Evolutionary conservation across 441 rosid species (phyloP), one percentile per base, ranked within the genome.

Genomic region (Jatropha multifida): DNA sequence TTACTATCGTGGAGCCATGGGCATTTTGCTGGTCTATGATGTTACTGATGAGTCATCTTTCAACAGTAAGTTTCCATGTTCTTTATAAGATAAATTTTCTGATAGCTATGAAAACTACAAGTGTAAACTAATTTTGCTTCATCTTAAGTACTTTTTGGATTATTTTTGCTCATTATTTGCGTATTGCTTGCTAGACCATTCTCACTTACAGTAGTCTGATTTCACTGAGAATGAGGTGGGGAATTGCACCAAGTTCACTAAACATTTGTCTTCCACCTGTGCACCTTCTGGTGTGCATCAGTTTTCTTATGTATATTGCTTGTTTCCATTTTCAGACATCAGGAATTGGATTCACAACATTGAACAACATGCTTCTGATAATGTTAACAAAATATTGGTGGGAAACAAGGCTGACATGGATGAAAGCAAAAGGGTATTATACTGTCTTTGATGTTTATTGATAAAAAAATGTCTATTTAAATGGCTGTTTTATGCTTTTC

Each of bases 1-100:
- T 71, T 94, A 92, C 84, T 92, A 92, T 82, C 93, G 97, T 51
- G 97, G 97, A 81, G 97, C 97, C 73, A 94, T 92, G 98, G 98
- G 98, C 8, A 94, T 94, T 78, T 88, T 94, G 87, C 97, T 94
- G 37, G 97, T 94, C 46, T 94, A 94, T 80, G 98, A 94, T 79
- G 98, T 94, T 67, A 94, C 97, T 23, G 95, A 94, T 73, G 98
- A 94, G 81, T 90, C 98, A 67, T 92, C 98, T 78, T 94, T 94
- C 87, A 94, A 94, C 81, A 94, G 98, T 94, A 90, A 88, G 69
- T 85, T 76, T 74, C 18, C 65, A 9, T 72, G 70, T 51, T 83
- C 80, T 80, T 42, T 13, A 74, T 54, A 68, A 60, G 44, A 20
- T 69, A 79, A 77, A 66, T 61, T 60, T 72, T 59, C 4, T 20